Percentiles rank a stretch among this genome's conserved stretches.
Evolutionary conservation across 441 rosid genomes (phyloP).

Genomic region (Arabidopsis hybrid): DNA sequence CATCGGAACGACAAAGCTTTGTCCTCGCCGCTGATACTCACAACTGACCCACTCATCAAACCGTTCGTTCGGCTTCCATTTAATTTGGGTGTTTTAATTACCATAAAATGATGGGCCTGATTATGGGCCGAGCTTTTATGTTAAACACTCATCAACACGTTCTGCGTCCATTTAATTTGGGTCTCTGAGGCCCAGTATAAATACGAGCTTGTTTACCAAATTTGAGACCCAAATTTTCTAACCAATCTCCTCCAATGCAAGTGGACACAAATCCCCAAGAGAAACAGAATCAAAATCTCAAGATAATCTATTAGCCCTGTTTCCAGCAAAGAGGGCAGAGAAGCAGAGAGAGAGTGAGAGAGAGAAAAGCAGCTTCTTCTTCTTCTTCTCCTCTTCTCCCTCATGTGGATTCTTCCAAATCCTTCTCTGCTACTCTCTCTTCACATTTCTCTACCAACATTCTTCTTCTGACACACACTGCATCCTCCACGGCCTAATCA

Average conservation of each 20-base stretch:
- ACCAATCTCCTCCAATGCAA: not conserved
- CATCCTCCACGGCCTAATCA: conserved; percentile 16
- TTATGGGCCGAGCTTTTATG: not conserved
- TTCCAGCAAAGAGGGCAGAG: conserved; percentile 18
- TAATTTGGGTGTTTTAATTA: not conserved
- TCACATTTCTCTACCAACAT: conserved; percentile 41
- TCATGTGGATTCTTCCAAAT: conserved; percentile 20
- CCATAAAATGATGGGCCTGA: not conserved
- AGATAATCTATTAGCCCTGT: conserved; percentile 25
- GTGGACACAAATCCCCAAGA: conserved; percentile 19
- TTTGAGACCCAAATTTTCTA: not conserved
- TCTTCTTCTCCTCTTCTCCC: conserved; percentile 27
- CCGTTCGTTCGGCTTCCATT: not conserved
- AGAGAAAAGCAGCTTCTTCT: conserved; percentile 16
- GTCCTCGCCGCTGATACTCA: not conserved
- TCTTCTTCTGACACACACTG: conserved; percentile 28
- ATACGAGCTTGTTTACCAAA: not conserved
- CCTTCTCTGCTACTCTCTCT: conserved; percentile 25
- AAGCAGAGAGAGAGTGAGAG: conserved; percentile 24
- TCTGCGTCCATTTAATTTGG: too few relatives aligned
- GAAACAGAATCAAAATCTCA: conserved; percentile 12
- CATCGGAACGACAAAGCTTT: not conserved
- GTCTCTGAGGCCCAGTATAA: not conserved
- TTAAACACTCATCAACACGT: not conserved
- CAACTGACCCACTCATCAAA: not conserved